Evolutionary conservation across 176 grass and related monocot species (phyloP).

Genomic region (Secale cereale): DNA sequence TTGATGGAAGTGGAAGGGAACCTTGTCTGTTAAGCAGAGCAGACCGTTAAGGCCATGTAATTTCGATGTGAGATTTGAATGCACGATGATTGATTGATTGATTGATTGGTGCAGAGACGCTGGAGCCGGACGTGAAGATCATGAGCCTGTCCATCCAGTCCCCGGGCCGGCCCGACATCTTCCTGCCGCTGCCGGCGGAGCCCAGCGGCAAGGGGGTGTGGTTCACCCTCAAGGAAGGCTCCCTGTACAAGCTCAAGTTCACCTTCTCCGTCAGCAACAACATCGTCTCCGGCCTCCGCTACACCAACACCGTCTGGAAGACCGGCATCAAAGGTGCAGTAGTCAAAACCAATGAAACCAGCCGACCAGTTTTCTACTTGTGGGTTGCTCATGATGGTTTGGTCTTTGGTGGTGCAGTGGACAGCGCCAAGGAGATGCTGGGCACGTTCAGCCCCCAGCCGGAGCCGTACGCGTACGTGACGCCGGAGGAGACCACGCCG

Average conservation of each 20-base stretch:
- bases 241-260: slow-evolving; percentile 90
- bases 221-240: slow-evolving; percentile 96
- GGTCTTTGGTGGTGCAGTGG: slow-evolving; percentile 49
- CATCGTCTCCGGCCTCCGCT: slow-evolving; percentile 92
- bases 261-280: slow-evolving; percentile 85
- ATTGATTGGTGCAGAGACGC: slow-evolving; percentile 38
- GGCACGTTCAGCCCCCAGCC: slow-evolving; percentile 93
- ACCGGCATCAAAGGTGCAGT: slow-evolving; percentile 66
- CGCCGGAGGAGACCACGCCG: slow-evolving; percentile 86
- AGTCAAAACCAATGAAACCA: not conserved
- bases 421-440: slow-evolving; percentile 84
- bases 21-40: not conserved
- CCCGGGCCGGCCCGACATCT: slow-evolving; percentile 61
- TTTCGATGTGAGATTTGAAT: not conserved
- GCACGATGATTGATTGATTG: not conserved
- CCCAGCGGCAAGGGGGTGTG: slow-evolving; percentile 70
- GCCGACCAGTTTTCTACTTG: not conserved
- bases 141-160: slow-evolving; percentile 78
- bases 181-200: slow-evolving; percentile 69
- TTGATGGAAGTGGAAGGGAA: not conserved
- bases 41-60: not conserved
- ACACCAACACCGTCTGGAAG: slow-evolving; percentile 98
- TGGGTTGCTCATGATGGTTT: not conserved
- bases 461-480: slow-evolving; percentile 85
- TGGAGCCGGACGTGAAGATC: slow-evolving; percentile 92